Percentiles rank a stretch among this genome's conserved stretches.
Evolutionary conservation across 2,329 filamentous ascomycete genomes (phyloP).

Genomic region (Plectosphaerella plurivora): DNA sequence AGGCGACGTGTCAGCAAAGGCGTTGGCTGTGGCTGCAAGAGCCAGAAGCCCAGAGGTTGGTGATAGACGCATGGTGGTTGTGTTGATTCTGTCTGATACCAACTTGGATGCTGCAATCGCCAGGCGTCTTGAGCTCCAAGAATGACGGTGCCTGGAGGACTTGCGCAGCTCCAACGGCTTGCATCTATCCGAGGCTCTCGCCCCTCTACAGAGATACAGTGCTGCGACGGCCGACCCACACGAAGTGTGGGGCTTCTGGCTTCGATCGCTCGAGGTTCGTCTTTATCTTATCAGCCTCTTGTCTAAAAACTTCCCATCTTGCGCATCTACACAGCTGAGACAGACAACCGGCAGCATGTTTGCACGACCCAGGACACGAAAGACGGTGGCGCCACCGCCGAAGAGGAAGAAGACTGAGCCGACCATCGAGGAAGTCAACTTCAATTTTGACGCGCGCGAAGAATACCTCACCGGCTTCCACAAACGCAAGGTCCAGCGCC

Average conservation of each 20-base stretch:
- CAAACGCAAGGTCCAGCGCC: conserved; percentile 85
- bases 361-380: conserved; percentile 55
- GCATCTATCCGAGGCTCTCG: neutral
- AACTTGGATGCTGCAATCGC: too few relatives aligned
- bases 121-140: neutral
- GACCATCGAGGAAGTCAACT: conserved; percentile 74
- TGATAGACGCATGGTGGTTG: conserved; percentile 48
- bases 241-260: neutral
- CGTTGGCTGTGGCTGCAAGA: conserved; percentile 56
- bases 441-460: conserved; percentile 73
- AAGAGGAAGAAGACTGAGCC: conserved; percentile 62
- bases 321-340: conserved; percentile 2
- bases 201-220: neutral
- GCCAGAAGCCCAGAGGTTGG: conserved; percentile 46
- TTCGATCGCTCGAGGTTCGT: too few relatives aligned
- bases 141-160: conserved; percentile 3
- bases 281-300: neutral
- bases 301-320: neutral
- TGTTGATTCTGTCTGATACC: neutral
- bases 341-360: conserved; percentile 34
- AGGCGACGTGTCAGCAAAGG: conserved; percentile 82
- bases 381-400: conserved; percentile 52
- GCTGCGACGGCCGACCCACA: neutral
- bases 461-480: conserved; percentile 95
- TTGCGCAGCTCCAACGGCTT: neutral